phyloP scores from a whole-genome alignment of 2,329 filamentous ascomycete species.

The Xylariaceae sp. region DNA sequence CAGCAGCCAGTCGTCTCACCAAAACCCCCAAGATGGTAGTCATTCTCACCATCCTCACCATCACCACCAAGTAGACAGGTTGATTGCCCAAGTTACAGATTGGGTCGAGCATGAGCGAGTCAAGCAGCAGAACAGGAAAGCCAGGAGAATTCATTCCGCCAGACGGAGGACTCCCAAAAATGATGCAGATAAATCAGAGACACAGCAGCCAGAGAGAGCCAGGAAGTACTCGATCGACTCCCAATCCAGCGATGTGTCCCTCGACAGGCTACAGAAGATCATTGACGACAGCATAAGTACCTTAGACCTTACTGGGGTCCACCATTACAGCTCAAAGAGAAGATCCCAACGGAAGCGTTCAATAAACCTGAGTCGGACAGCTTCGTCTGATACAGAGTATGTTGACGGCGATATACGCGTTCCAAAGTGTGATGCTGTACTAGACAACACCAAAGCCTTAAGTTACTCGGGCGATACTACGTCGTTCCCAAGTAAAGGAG shows the following conservation, averaged over 20 bases:
- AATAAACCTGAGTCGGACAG: constrained; percentile 48
- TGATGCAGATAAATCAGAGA: constrained; percentile 31
- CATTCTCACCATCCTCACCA: constrained; percentile 37
- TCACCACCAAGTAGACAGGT: constrained; percentile 45
- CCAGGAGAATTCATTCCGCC: constrained; percentile 45
- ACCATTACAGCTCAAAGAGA: constrained; percentile 50
- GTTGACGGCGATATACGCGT: constrained; percentile 80
- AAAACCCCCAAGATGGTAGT: constrained; percentile 30
- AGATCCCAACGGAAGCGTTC: constrained; percentile 42
- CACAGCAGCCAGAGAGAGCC: constrained; percentile 14
- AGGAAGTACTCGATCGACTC: constrained; percentile 62
- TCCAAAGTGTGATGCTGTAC: constrained; percentile 77
- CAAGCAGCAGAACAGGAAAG: constrained; percentile 62
- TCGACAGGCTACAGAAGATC: constrained; percentile 82
- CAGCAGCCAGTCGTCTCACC: constrained; percentile 31
- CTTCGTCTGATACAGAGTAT: constrained; percentile 84
- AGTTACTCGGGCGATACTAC: constrained; percentile 64
- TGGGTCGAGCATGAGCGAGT: constrained; percentile 83
- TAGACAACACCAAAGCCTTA: constrained; percentile 90
- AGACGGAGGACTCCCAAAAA: constrained; percentile 46
- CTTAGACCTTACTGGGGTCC: constrained; percentile 51
- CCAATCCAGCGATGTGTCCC: constrained; percentile 69
- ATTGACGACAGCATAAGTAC: constrained; percentile 66
- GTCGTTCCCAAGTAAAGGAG: constrained; percentile 47
- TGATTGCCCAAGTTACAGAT: constrained; percentile 75